Conservation (phyloP, 306 rosid species). For the Dicorynia guianensis region DNA sequence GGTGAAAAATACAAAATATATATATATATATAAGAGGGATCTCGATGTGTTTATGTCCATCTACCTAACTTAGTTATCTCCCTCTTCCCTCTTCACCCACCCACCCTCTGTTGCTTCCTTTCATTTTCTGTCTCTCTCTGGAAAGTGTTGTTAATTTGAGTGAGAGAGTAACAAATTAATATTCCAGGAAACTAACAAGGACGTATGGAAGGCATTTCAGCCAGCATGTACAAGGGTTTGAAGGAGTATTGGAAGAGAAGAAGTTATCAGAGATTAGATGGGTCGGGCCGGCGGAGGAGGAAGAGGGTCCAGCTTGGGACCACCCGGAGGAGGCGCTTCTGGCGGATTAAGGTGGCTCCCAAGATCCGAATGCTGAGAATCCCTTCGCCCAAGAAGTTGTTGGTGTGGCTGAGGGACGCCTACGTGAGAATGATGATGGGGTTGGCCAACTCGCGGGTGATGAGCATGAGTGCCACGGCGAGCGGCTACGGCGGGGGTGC, state of each 20-base stretch:
- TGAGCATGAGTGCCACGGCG: conserved; percentile 38
- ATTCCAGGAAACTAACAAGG: not conserved
- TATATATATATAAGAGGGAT: no score
- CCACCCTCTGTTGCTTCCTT: not conserved
- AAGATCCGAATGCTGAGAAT: conserved; percentile 52
- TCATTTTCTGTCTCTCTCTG: not conserved
- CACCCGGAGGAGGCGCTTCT: conserved; percentile 42
- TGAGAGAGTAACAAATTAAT: not conserved
- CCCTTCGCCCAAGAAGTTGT: conserved; percentile 66
- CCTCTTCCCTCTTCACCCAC: conserved; percentile 36
- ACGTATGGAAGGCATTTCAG: conserved; percentile 65
- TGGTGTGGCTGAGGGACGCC: conserved; percentile 78
- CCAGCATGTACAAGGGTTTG: conserved; percentile 49
- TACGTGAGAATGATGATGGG: conserved; percentile 76
- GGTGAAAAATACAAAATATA: no score
- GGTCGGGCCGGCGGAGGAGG: conserved; percentile 38
- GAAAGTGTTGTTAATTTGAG: not conserved
- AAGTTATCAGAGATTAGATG: conserved; percentile 56
- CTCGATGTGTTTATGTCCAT: not conserved
- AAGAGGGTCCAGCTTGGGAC: conserved; percentile 45
- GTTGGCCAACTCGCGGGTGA: conserved; percentile 64
- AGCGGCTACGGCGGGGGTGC: conserved; percentile 52
- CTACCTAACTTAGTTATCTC: conserved; percentile 2
- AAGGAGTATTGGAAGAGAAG: conserved; percentile 60
- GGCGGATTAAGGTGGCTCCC: conserved; percentile 64